phyloP scores from a whole-genome alignment of 192 early-diverging fungal species.

The Ambispora gerdemannii region DNA sequence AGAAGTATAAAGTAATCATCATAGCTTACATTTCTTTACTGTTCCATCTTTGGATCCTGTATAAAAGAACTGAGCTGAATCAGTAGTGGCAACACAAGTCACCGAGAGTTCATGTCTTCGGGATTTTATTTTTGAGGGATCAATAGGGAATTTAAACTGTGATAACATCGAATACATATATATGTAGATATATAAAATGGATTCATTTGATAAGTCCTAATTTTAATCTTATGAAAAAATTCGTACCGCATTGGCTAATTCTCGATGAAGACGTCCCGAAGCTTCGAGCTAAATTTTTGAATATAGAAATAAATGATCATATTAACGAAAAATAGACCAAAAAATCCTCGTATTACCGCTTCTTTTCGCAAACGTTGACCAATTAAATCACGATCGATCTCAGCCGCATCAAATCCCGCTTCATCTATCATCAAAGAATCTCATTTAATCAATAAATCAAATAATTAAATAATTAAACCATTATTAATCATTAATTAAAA shows the following conservation, averaged over 20 bases:
- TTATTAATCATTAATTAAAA: not conserved
- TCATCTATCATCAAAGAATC: constrained; percentile 43
- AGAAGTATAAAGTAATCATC: no score
- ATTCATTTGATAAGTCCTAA: not conserved
- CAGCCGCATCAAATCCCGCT: constrained; percentile 83
- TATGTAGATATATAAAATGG: constrained; percentile 34
- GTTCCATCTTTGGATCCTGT: constrained; percentile 90
- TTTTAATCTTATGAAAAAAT: not conserved
- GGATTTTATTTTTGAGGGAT: constrained; percentile 42
- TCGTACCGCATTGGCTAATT: constrained; percentile 54
- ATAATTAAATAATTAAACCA: constrained; percentile 19
- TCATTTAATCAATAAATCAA: not conserved
- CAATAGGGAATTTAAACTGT: constrained; percentile 41
- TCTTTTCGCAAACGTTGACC: constrained; percentile 81
- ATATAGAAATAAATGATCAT: not conserved
- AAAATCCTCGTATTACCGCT: constrained; percentile 47
- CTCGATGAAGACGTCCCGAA: constrained; percentile 49
- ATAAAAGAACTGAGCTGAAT: constrained; percentile 66
- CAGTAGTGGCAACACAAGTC: constrained; percentile 75
- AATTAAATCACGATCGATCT: constrained; percentile 92
- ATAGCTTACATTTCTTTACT: constrained; percentile 81
- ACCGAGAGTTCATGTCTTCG: constrained; percentile 73
- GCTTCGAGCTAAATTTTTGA: constrained; percentile 45
- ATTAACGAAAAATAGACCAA: not conserved
- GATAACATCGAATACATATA: constrained; percentile 32